These are phyloP conservation scores for Epithemia pelagica DNA, from an alignment of 108 stramenopile species.

Conservation along the genomic window DNA sequence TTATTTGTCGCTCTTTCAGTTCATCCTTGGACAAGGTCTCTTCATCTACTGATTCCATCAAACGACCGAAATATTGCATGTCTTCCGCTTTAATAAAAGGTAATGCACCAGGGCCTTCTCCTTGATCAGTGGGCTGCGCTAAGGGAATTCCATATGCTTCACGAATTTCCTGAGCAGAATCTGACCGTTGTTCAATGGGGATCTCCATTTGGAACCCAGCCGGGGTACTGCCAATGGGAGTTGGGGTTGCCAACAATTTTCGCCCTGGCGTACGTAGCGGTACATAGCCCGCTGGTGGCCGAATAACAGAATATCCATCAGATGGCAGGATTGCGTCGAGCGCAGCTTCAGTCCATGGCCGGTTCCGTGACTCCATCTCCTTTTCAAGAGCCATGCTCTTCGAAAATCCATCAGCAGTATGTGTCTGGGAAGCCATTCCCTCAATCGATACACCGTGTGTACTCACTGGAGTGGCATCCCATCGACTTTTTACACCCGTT, in stretches of 20 bases:
- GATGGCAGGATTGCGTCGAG: constrained; percentile 91
- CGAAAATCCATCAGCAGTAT: constrained; percentile 52
- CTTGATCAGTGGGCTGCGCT: constrained; percentile 51
- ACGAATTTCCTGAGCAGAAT: constrained; percentile 69
- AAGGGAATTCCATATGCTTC: constrained; percentile 93
- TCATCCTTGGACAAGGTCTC: constrained; percentile 75
- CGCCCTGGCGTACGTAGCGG: constrained; percentile 92
- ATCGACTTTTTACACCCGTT: constrained; percentile 40
- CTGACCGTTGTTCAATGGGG: constrained; percentile 84
- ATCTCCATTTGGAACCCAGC: constrained; percentile 91
- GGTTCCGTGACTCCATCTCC: constrained; percentile 95
- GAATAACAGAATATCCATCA: constrained; percentile 83
- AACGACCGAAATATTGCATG: constrained; percentile 96
- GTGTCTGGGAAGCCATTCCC: constrained; percentile 32
- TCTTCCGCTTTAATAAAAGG: constrained; percentile 98
- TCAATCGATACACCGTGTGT: constrained; percentile 16
- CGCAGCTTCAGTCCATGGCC: constrained; percentile 93
- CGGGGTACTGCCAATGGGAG: constrained; percentile 69
- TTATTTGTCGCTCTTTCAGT: constrained; percentile 79
- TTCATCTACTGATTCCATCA: constrained; percentile 88
- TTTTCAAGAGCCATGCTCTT: constrained; percentile 82
- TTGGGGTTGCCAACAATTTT: constrained; percentile 87
- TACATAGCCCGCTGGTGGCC: constrained; percentile 84
- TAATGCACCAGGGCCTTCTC: constrained; percentile 47
- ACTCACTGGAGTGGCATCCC: constrained; percentile 76